Evolutionary conservation across 768 basidiomycete species (phyloP), one percentile per base, ranked within the genome.

Genomic region (Tylopilus intermedius): DNA sequence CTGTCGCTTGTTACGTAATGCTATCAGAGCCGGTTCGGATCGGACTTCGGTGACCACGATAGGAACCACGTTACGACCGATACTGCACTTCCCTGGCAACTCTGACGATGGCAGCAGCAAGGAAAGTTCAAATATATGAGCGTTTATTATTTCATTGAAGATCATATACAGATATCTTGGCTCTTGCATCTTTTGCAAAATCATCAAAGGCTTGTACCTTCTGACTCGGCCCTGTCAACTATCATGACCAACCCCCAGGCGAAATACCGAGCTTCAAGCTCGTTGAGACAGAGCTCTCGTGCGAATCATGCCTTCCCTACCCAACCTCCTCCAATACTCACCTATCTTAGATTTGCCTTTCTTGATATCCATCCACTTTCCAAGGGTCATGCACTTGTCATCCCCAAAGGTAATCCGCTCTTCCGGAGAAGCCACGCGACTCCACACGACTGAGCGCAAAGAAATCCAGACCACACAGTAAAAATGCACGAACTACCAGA

Each of bases 161-260:
- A 3, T n/a, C 0, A 10, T 2, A 6, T 13, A 47, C 51, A 85
- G 85, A 62, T 72, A 74, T 45, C 74, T 86, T 47, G 77, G 82
- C 5, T 69, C 68, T 22, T 96, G 94, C 70, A 72, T 97, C 62
- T 97, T 96, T 75, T 98, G 95, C 79, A 96, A 86, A 74, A 96
- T 97, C 69, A 79, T 94, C 74, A 90, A 90, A 74, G 90, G 93
- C 83, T 43, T 26, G 70, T 58, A 33, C 24, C 35, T 35, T 54
- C 2, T 7, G 35, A 9, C 24, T n/a, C 11, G 15, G 1, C 9
- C 21, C 2, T 40, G 4, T n/a, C 4, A 7, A 0, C 14, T 7
- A 3, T 35, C 35, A 6, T 50, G 14, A 50, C 18, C 43, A 35
- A 5, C 21, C 10, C 22, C 21, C 65, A 93, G 93, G 92, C 47